Conservation (phyloP, 2,329 filamentous ascomycete genomes). For the Cladobotryum mycophilum region DNA sequence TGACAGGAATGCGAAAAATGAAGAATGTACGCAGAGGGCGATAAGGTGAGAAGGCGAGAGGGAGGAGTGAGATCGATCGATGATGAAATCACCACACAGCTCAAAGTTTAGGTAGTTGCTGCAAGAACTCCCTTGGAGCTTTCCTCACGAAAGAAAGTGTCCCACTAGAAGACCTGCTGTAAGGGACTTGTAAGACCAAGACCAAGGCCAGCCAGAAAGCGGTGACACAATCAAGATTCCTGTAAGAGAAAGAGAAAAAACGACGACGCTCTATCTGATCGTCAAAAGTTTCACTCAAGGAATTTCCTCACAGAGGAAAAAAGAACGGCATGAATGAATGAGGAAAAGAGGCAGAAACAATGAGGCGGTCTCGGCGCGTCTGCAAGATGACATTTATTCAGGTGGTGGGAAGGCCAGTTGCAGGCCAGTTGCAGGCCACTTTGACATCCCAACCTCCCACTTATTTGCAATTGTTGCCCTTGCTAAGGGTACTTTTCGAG, state of each 20-base stretch:
- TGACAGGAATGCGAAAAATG: neutral
- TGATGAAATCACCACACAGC: neutral
- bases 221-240: no score
- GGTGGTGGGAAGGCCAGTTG: constrained; percentile 19
- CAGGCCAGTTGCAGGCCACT: constrained; percentile 14
- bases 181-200: no score
- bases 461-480: constrained; percentile 17
- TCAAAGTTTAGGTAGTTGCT: neutral
- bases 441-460: constrained; percentile 30
- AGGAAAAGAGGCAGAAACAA: constrained; percentile 12
- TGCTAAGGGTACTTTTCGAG: no score
- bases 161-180: no score
- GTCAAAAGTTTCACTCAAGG: no score
- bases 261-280: no score
- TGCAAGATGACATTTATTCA: constrained; percentile 28
- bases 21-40: neutral
- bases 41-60: neutral
- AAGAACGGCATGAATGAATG: neutral
- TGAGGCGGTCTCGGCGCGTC: constrained; percentile 18
- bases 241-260: no score
- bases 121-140: neutral
- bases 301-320: constrained; percentile 2
- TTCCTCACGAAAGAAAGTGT: neutral
- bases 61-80: no score
- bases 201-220: no score